Conservation (phyloP, 257 asterid species). For the Voacanga thouarsii region DNA sequence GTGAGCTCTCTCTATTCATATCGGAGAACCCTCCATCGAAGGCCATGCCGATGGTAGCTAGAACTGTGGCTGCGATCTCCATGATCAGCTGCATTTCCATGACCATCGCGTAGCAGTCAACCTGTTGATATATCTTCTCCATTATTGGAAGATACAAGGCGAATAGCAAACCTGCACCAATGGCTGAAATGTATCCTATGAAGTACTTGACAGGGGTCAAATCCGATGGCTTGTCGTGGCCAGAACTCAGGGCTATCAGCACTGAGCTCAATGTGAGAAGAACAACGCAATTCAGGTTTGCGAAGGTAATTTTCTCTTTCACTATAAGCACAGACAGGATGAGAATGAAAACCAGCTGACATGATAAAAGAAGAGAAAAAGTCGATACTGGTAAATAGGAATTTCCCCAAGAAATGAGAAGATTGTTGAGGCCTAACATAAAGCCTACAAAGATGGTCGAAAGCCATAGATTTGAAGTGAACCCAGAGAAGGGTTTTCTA, state of each 20-base stretch:
- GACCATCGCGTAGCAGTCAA: slow-evolving; percentile 67
- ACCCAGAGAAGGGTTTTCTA: slow-evolving; percentile 44
- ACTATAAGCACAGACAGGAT: slow-evolving; percentile 53
- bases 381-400: slow-evolving; percentile 67
- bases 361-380: slow-evolving; percentile 44
- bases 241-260: slow-evolving; percentile 41
- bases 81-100: slow-evolving; percentile 74
- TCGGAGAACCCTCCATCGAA: slow-evolving; percentile 39
- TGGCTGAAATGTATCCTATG: slow-evolving; percentile 48
- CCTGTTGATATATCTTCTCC: slow-evolving; percentile 53
- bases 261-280: slow-evolving; percentile 59
- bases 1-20: slow-evolving; percentile 35
- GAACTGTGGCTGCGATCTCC: slow-evolving; percentile 52
- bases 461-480: slow-evolving; percentile 18
- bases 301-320: slow-evolving; percentile 48
- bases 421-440: slow-evolving; percentile 53
- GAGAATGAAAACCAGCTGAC: slow-evolving; percentile 56
- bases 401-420: slow-evolving; percentile 54
- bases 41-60: slow-evolving; percentile 46
- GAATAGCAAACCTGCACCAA: slow-evolving; percentile 63
- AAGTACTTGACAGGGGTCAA: slow-evolving; percentile 36
- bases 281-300: slow-evolving; percentile 55
- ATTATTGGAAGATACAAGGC: slow-evolving; percentile 61
- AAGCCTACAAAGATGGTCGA: slow-evolving; percentile 37
- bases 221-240: slow-evolving; percentile 35